These are phyloP conservation scores for Oryza glaberrima DNA, from an alignment of 176 grass and related monocot species.

Conservation along the genomic window DNA sequence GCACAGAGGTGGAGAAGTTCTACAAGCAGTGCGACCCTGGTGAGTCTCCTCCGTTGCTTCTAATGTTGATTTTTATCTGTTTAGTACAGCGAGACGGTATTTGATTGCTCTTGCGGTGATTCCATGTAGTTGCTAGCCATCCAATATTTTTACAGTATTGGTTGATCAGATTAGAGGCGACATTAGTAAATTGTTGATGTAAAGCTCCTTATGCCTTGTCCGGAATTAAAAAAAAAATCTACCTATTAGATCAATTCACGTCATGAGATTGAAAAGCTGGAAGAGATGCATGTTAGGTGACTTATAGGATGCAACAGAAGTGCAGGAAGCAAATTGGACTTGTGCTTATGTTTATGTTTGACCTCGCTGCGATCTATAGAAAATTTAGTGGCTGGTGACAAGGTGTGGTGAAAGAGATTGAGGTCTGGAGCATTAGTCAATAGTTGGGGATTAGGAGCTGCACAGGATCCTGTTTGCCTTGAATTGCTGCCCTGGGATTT, in stretches of 20 bases:
- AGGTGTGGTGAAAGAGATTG: background rate
- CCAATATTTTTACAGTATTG: background rate
- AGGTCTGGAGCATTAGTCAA: background rate
- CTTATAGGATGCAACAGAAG: background rate
- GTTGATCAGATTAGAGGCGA: background rate
- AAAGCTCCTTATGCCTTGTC: background rate
- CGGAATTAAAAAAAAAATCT: background rate
- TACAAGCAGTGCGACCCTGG: slow-evolving; percentile 69
- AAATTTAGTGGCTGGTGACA: background rate
- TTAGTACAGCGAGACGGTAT: background rate
- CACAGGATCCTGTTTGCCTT: background rate
- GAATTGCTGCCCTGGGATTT: background rate
- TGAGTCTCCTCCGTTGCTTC: slow-evolving; percentile 35
- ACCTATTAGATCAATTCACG: background rate
- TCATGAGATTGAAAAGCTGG: background rate
- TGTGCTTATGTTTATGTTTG: background rate
- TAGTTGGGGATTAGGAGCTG: background rate
- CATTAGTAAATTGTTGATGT: background rate
- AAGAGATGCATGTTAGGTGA: background rate
- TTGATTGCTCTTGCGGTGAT: background rate
- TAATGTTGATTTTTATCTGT: background rate
- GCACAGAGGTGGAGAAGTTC: slow-evolving; percentile 71
- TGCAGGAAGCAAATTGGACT: background rate
- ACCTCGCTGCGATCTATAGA: background rate
- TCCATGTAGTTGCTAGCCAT: background rate